phyloP scores from a whole-genome alignment of 371 early-diverging fungal species.

The Apophysomyces sp. region DNA sequence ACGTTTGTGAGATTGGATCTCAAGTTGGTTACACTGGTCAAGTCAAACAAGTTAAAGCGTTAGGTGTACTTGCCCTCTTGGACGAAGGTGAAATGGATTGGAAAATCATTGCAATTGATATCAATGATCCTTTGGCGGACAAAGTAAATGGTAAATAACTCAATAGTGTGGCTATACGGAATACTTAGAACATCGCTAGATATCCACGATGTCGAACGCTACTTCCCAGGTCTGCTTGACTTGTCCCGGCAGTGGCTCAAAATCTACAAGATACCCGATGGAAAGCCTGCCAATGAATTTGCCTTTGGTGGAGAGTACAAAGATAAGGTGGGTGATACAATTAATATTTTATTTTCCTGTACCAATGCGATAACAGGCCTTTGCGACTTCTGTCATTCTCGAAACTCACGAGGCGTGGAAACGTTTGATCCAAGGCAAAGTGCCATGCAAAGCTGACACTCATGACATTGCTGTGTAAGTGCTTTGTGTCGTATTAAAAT shows the following conservation, averaged over 20 bases:
- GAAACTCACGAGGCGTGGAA: slow-evolving; percentile 64
- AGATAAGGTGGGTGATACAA: slow-evolving; percentile 52
- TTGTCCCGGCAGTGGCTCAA: slow-evolving; percentile 99
- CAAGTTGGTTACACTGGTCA: slow-evolving; percentile 82
- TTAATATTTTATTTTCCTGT: neutral
- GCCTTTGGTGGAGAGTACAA: slow-evolving; percentile 94
- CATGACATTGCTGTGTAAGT: slow-evolving; percentile 29
- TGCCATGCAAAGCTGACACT: slow-evolving; percentile 39
- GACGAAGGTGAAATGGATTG: slow-evolving; percentile 99
- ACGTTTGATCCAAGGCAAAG: slow-evolving; percentile 40
- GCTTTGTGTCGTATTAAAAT: neutral
- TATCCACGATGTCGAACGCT: slow-evolving; percentile 95
- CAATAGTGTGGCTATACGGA: neutral
- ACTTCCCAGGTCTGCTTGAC: slow-evolving; percentile 93
- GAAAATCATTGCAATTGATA: slow-evolving; percentile 95
- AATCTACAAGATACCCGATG: slow-evolving; percentile 99
- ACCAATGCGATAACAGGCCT: slow-evolving; percentile 21
- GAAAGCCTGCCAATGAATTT: slow-evolving; percentile 98
- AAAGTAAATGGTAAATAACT: slow-evolving; percentile 70
- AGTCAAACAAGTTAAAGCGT: slow-evolving; percentile 95
- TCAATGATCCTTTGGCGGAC: slow-evolving; percentile 85
- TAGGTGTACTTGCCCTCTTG: slow-evolving; percentile 93
- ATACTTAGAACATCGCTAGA: slow-evolving; percentile 38
- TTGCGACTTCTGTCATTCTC: slow-evolving; percentile 50
- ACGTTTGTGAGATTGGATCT: slow-evolving; percentile 95